A percentile compares a stretch with the other conserved stretches of the same genome.
Evolutionary conservation across 768 basidiomycete species (phyloP).

Genomic region (Phlebiopsis flavidoalba): DNA sequence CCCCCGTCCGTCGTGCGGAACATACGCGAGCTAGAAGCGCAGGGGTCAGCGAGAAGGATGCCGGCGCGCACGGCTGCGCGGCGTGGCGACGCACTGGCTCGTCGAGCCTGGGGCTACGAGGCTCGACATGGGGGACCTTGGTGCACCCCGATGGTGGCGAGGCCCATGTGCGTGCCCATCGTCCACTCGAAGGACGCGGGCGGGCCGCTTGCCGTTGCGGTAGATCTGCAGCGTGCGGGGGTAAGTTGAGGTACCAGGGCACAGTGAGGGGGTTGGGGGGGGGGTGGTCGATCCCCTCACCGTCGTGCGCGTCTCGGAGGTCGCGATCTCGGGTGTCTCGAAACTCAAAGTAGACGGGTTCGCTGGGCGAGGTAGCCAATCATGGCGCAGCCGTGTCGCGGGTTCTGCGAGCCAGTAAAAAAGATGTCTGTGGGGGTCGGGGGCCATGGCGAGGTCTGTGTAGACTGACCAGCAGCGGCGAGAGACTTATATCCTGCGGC

Average conservation of each 20-base stretch:
- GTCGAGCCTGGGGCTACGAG: constrained; percentile 51
- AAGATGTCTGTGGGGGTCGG: constrained; percentile 33
- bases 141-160: constrained; percentile 49
- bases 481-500: neutral
- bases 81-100: constrained; percentile 35
- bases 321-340: constrained; percentile 45
- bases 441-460: neutral
- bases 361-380: constrained; percentile 41
- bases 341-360: constrained; percentile 62
- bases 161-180: constrained; percentile 28
- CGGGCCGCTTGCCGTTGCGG: constrained; percentile 44
- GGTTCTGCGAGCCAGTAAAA: constrained; percentile 68
- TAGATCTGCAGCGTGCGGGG: constrained; percentile 33
- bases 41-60: constrained; percentile 2
- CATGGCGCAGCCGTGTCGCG: constrained; percentile 56
- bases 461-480: neutral
- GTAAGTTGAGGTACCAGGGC: constrained; percentile 10
- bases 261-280: neutral
- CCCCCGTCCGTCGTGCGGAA: constrained; percentile 57
- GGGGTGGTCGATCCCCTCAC: constrained; percentile 27
- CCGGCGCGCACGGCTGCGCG: neutral
- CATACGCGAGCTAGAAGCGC: constrained; percentile 45
- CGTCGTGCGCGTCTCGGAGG: constrained; percentile 40
- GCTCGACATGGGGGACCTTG: constrained; percentile 55
- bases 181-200: constrained; percentile 50